These are phyloP conservation scores for Micromonas pusilla DNA, from an alignment of 139 green algal genomes.

Conservation along the genomic window DNA sequence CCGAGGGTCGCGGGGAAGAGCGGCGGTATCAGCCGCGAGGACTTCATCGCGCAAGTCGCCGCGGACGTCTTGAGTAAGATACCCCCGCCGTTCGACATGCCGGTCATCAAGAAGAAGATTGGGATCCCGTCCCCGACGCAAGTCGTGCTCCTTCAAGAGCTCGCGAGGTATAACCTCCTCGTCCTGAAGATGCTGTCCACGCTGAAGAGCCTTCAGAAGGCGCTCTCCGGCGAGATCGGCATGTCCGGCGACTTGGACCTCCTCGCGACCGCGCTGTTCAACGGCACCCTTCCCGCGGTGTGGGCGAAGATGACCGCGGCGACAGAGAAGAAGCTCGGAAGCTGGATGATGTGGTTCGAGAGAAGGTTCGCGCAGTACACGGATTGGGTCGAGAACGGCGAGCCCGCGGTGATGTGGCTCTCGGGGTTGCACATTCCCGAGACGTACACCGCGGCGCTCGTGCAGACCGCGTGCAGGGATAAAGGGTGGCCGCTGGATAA, in stretches of 20 bases:
- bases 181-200: constrained; percentile 53
- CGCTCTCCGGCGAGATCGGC: constrained; percentile 72
- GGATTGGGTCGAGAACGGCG: constrained; percentile 63
- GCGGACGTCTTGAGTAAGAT: constrained; percentile 62
- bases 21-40: constrained; percentile 55
- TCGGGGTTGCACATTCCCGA: constrained; percentile 72
- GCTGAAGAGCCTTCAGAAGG: constrained; percentile 64
- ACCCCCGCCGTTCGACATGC: constrained; percentile 73
- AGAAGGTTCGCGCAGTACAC: constrained; percentile 60
- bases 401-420: constrained; percentile 79
- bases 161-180: constrained; percentile 67
- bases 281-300: constrained; percentile 64
- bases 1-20: constrained; percentile 43
- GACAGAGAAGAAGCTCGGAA: constrained; percentile 68
- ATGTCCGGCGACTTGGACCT: constrained; percentile 66
- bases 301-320: constrained; percentile 64
- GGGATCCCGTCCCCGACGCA: constrained; percentile 48
- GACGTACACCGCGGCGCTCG: constrained; percentile 77
- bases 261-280: constrained; percentile 59
- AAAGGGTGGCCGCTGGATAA: constrained; percentile 77
- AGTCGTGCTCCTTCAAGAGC: constrained; percentile 74
- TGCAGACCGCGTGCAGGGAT: constrained; percentile 71
- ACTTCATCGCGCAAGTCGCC: constrained; percentile 59
- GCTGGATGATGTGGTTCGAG: constrained; percentile 76
- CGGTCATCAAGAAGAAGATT: constrained; percentile 62